These are phyloP conservation scores for Colletotrichum tropicicola DNA, from an alignment of 2,329 filamentous ascomycete genomes.

Conservation along the genomic window DNA sequence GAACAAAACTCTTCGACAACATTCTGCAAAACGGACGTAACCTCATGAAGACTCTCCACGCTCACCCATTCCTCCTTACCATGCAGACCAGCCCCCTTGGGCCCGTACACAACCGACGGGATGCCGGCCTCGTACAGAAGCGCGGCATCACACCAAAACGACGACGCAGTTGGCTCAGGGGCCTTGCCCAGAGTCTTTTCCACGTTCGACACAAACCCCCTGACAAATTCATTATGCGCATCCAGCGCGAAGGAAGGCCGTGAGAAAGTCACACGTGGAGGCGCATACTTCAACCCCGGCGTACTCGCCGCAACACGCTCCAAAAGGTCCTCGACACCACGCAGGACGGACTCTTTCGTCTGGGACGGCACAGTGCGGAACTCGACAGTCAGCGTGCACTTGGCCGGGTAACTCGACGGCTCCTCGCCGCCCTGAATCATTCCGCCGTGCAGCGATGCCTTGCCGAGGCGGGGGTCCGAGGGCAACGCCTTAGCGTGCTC, in stretches of 20 bases:
- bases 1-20: constrained; percentile 42
- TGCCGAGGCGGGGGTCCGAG: constrained; percentile 43
- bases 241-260: constrained; percentile 51
- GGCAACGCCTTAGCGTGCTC: constrained; percentile 47
- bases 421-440: constrained; percentile 61
- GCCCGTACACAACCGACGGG: constrained; percentile 56
- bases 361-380: constrained; percentile 57
- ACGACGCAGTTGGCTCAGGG: constrained; percentile 38
- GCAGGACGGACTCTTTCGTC: constrained; percentile 44
- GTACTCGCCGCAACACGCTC: constrained; percentile 40
- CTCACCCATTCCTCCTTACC: constrained; percentile 60
- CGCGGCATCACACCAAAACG: constrained; percentile 62
- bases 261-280: constrained; percentile 47
- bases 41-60: constrained; percentile 48
- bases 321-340: constrained; percentile 49
- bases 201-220: constrained; percentile 25
- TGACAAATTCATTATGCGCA: constrained; percentile 35
- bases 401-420: constrained; percentile 57
- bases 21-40: constrained; percentile 37
- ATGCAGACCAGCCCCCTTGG: constrained; percentile 57
- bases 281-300: constrained; percentile 48
- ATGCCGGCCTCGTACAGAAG: constrained; percentile 54
- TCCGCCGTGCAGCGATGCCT: constrained; percentile 55
- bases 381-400: constrained; percentile 58
- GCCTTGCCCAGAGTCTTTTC: constrained; percentile 36